Evolutionary conservation across 1,139 yeast species (phyloP).

Genomic region (Debaryomyces fabryi): DNA sequence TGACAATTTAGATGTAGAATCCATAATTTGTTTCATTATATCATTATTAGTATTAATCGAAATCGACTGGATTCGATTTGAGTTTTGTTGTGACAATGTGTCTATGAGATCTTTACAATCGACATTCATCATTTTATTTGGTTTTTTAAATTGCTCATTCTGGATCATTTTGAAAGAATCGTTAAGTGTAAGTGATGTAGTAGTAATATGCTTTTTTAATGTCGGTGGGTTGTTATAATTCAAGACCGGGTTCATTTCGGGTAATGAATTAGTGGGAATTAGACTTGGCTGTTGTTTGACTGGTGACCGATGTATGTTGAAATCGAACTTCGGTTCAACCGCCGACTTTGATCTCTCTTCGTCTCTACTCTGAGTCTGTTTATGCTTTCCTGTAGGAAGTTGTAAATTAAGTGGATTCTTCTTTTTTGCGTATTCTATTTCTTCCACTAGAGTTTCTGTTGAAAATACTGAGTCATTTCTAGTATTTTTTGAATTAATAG

Average conservation of each 20-base stretch:
- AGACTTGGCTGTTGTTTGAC: neutral
- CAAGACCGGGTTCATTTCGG: neutral
- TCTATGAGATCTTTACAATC: constrained; percentile 14
- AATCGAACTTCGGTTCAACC: constrained; percentile 12
- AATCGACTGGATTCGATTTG: constrained; percentile 4
- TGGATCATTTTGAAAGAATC: constrained; percentile 10
- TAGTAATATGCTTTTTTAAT: constrained; percentile 18
- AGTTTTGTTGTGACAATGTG: constrained; percentile 10
- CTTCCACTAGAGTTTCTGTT: constrained; percentile 31
- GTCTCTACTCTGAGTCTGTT: constrained; percentile 12
- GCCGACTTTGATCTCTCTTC: constrained; percentile 13
- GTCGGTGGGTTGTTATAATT: constrained; percentile 8
- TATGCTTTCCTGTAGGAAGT: constrained; percentile 7
- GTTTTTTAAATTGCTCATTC: constrained; percentile 15
- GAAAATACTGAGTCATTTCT: constrained; percentile 21
- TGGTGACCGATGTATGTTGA: constrained; percentile 9
- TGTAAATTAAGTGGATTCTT: constrained; percentile 13
- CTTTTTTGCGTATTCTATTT: constrained; percentile 9
- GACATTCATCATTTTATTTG: neutral
- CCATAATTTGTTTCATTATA: constrained; percentile 6
- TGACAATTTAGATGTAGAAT: neutral
- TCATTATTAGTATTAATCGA: constrained; percentile 8
- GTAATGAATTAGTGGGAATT: constrained; percentile 6
- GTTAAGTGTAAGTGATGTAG: constrained; percentile 14
- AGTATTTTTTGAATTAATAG: neutral